These are phyloP conservation scores for Fraxinus ornus DNA, from an alignment of 305 asterid species.

Conservation along the genomic window DNA sequence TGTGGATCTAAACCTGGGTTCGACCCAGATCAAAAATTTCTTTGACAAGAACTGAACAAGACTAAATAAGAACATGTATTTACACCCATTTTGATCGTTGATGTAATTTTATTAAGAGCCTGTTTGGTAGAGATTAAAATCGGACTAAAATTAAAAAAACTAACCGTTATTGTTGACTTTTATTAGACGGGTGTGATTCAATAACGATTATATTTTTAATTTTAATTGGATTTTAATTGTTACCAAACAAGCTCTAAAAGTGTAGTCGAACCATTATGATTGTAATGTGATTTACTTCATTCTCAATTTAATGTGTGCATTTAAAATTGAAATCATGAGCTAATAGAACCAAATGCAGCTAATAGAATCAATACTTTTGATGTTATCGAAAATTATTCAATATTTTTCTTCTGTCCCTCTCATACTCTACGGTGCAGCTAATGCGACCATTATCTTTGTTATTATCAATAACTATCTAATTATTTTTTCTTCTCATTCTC, in stretches of 20 bases:
- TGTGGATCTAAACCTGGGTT: neutral
- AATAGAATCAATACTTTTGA: neutral
- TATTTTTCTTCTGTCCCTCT: neutral
- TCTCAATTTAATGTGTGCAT: neutral
- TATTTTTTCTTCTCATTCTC: neutral
- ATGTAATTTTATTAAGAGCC: neutral
- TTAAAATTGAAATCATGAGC: neutral
- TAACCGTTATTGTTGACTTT: too few species aligned
- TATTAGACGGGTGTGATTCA: too few species aligned
- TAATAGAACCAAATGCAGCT: constrained; percentile 1
- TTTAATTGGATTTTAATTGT: too few species aligned
- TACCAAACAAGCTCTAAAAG: too few species aligned
- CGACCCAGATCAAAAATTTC: neutral
- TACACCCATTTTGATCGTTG: neutral
- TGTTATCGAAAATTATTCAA: neutral
- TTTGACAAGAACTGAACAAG: too few species aligned
- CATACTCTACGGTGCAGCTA: neutral
- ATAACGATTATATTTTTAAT: too few species aligned
- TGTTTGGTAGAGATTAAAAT: too few species aligned
- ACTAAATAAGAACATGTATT: neutral
- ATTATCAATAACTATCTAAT: neutral
- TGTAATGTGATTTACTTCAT: neutral
- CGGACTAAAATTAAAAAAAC: too few species aligned
- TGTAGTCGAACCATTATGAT: neutral
- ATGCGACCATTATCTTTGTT: neutral